A percentile compares a stretch with the other conserved stretches of the same genome.
Evolutionary conservation across 371 early-diverging fungal genomes (phyloP).

Genomic region (Entomophthora muscae): DNA sequence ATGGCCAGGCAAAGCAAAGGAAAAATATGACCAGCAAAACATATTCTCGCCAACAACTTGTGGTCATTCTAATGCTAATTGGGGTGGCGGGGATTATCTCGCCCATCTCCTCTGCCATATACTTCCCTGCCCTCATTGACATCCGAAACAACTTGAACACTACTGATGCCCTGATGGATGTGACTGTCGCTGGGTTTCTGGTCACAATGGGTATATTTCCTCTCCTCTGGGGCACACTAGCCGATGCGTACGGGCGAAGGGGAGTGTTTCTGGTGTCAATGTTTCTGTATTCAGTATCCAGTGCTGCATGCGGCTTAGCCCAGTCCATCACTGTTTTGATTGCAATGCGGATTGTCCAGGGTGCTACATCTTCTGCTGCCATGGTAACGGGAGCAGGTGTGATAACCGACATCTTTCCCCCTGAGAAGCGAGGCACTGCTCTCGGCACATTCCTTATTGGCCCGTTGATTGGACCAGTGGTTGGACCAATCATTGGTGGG

Average conservation of each 20-base stretch:
- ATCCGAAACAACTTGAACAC: slow-evolving; percentile 27
- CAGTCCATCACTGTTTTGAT: slow-evolving; percentile 28
- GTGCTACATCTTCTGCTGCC: slow-evolving; percentile 46
- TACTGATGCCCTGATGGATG: slow-evolving; percentile 24
- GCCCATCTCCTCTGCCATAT: slow-evolving; percentile 12
- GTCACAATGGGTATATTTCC: slow-evolving; percentile 37
- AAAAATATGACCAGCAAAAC: no score
- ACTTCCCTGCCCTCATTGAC: slow-evolving; percentile 28
- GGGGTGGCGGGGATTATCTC: slow-evolving; percentile 10
- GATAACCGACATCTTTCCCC: slow-evolving; percentile 28
- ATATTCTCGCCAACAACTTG: background rate
- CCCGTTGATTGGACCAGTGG: slow-evolving; percentile 30
- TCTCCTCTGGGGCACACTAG: slow-evolving; percentile 44
- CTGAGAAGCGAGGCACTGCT: slow-evolving; percentile 26
- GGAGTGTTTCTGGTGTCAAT: slow-evolving; percentile 39
- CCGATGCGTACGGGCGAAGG: slow-evolving; percentile 43
- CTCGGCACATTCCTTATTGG: slow-evolving; percentile 38
- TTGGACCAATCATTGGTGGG: slow-evolving; percentile 25
- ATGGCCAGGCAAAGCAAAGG: no score
- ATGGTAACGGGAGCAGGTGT: slow-evolving; percentile 54
- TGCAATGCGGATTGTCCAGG: slow-evolving; percentile 40
- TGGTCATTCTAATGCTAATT: background rate
- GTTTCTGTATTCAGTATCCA: slow-evolving; percentile 28
- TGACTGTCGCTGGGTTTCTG: slow-evolving; percentile 32
- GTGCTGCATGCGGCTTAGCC: slow-evolving; percentile 41